These are phyloP conservation scores for Malassezia equina DNA, from an alignment of 1,284 basidiomycete genomes.

Conservation along the genomic window DNA sequence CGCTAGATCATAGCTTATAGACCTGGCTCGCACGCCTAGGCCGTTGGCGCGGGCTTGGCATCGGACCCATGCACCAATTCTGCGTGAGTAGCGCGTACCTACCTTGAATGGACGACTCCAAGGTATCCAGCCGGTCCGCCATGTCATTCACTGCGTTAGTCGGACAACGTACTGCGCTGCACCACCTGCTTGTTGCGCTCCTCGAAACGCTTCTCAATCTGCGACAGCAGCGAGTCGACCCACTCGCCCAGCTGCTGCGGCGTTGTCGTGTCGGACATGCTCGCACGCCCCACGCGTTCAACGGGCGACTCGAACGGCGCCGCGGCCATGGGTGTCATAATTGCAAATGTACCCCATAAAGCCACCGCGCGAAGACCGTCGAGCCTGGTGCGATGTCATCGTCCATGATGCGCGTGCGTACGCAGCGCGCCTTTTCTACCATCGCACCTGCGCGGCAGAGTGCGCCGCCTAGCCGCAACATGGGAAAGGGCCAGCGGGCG, in stretches of 20 bases:
- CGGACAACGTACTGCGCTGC: constrained; percentile 28
- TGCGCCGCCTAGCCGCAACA: neutral
- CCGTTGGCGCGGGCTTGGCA: neutral
- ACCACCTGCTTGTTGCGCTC: constrained; percentile 37
- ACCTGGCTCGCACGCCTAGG: neutral
- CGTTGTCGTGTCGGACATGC: constrained; percentile 25
- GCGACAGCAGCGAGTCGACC: constrained; percentile 37
- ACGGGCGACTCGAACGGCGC: neutral
- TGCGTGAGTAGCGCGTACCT: neutral
- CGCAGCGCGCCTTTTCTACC: neutral
- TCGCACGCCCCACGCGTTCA: neutral
- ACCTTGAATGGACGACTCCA: constrained; percentile 43
- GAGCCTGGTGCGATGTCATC: neutral
- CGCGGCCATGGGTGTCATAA: neutral
- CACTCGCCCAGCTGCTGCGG: constrained; percentile 45
- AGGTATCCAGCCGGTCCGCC: constrained; percentile 40
- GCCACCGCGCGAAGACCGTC: too few species aligned
- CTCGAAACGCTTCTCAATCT: constrained; percentile 36
- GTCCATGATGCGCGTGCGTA: neutral
- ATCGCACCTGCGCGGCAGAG: neutral
- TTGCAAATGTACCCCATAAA: neutral
- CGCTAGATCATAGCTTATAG: constrained; percentile 16
- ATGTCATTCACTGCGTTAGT: constrained; percentile 40
- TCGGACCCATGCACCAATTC: constrained; percentile 15
- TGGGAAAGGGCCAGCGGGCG: neutral